Percentiles rank a stretch among this genome's conserved stretches.
Conservation (phyloP, 345 rosid genomes). For the Pseudoturritis turrita region DNA sequence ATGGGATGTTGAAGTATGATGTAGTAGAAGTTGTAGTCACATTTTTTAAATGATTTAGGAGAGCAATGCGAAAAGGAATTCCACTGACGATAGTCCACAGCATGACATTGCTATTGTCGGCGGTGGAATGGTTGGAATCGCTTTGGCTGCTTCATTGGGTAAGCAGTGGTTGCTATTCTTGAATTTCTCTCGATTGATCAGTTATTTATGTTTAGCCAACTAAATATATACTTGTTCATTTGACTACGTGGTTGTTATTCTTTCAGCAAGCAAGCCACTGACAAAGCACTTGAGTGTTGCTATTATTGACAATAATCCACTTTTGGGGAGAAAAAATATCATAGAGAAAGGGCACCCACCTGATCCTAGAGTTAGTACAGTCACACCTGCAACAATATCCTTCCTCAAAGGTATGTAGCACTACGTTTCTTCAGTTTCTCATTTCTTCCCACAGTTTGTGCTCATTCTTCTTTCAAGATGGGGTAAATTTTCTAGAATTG, state of each 20-base stretch:
- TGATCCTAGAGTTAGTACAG: conserved; percentile 92
- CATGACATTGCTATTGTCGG: conserved; percentile 91
- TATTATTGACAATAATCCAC: conserved; percentile 81
- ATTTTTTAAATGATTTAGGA: conserved; percentile 29
- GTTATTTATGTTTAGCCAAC: not conserved
- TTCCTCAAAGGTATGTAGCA: conserved; percentile 67
- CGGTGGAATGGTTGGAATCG: conserved; percentile 98
- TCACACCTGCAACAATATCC: conserved; percentile 81
- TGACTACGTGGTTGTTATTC: not conserved
- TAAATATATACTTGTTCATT: not conserved
- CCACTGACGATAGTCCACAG: conserved; percentile 29
- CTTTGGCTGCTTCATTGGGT: conserved; percentile 94
- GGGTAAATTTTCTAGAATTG: not conserved
- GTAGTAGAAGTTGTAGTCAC: not conserved
- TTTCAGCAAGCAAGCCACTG: conserved; percentile 73
- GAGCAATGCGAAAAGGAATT: conserved; percentile 24
- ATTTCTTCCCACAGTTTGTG: not conserved
- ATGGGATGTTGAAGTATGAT: not conserved
- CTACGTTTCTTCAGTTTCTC: not conserved
- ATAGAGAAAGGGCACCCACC: conserved; percentile 68
- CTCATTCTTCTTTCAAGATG: not conserved
- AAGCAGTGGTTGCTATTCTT: not conserved
- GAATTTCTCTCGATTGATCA: not conserved
- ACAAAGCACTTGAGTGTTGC: conserved; percentile 83
- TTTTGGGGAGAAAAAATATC: conserved; percentile 41